Evolutionary conservation across 192 early-diverging fungal genomes (phyloP).

Genomic region (Endogone sp.): DNA sequence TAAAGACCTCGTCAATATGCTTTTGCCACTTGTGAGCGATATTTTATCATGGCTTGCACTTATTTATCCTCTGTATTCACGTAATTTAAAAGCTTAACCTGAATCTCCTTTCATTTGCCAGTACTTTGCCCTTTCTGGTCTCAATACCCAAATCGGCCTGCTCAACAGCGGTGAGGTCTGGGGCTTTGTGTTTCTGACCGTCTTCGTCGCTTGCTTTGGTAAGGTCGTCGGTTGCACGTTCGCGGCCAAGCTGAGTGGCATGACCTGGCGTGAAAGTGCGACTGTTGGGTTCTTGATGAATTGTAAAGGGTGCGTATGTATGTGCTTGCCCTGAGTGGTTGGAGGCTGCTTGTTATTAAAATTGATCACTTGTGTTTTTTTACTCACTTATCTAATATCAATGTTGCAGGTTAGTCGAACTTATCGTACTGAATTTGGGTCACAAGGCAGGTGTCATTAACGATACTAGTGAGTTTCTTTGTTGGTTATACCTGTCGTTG

Average conservation of each 20-base stretch:
- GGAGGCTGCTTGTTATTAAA: no score
- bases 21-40: constrained; percentile 85
- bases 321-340: no score
- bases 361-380: neutral
- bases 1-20: constrained; percentile 82
- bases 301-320: constrained; percentile 70
- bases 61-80: neutral
- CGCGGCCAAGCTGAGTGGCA: constrained; percentile 62
- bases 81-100: neutral
- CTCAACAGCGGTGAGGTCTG: constrained; percentile 69
- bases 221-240: constrained; percentile 81
- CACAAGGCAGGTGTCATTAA: constrained; percentile 80
- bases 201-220: constrained; percentile 74
- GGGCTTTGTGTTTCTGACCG: constrained; percentile 74
- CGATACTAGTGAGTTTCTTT: no score
- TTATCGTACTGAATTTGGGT: constrained; percentile 95
- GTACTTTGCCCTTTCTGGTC: constrained; percentile 92
- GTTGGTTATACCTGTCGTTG: constrained; percentile 19
- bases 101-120: constrained; percentile 11
- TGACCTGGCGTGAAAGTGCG: constrained; percentile 80
- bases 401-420: constrained; percentile 72
- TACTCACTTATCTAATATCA: constrained; percentile 12
- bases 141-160: constrained; percentile 80
- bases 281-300: constrained; percentile 92
- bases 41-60: constrained; percentile 7